Evolutionary conservation across 176 grass and related monocot genomes (phyloP).

Genomic region (Typha latifolia): DNA sequence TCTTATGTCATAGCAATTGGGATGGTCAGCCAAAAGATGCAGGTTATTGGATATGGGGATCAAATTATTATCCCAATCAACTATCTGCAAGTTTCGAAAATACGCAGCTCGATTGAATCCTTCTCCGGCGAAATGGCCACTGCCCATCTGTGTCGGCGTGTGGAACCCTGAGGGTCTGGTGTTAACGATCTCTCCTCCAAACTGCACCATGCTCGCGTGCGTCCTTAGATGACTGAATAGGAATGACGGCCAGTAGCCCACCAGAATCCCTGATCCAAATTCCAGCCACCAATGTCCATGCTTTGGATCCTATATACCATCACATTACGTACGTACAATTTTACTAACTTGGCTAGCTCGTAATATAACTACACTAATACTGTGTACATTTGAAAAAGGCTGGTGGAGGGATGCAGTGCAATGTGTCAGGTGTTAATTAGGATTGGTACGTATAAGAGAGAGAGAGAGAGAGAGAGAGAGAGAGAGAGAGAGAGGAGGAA

Average conservation of each 20-base stretch:
- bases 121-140: conserved; percentile 49
- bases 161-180: conserved; percentile 36
- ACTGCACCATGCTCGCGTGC: conserved; percentile 88
- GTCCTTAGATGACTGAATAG: conserved; percentile 57
- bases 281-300: conserved; percentile 84
- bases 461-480: too few species aligned
- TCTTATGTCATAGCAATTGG: conserved; percentile 48
- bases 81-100: conserved; percentile 80
- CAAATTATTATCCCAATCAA: conserved; percentile 84
- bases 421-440: too few species aligned
- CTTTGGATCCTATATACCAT: conserved; percentile 40
- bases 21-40: conserved; percentile 60
- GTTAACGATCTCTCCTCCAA: conserved; percentile 83
- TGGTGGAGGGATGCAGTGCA: too few species aligned
- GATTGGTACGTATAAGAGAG: too few species aligned
- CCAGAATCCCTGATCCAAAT: conserved; percentile 51
- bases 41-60: conserved; percentile 39
- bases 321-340: not conserved
- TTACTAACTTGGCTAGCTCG: too few species aligned
- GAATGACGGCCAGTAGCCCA: conserved; percentile 69
- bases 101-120: conserved; percentile 52
- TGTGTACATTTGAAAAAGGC: too few species aligned
- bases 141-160: conserved; percentile 78
- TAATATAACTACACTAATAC: too few species aligned
- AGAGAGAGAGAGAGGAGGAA: too few species aligned